phyloP scores from a whole-genome alignment of 2,329 filamentous ascomycete genomes.

The Furcasterigmium furcatum region DNA sequence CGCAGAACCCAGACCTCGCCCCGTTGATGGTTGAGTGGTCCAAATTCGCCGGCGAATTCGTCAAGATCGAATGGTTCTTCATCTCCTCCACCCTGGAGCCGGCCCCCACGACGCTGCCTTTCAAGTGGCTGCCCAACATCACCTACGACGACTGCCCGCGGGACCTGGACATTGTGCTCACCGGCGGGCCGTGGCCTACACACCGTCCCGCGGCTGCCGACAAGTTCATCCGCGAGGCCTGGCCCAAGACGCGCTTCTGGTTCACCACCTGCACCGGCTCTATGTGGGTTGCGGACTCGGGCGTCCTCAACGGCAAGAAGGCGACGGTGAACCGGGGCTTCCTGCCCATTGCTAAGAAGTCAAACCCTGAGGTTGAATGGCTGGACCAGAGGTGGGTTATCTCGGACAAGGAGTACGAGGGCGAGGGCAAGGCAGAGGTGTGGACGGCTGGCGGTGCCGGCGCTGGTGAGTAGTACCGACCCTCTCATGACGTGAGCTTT shows the following conservation, averaged over 20 bases:
- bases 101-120: conserved; percentile 22
- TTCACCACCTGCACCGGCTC: conserved; percentile 33
- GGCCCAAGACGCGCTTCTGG: conserved; percentile 25
- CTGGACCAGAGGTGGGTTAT: conserved; percentile 33
- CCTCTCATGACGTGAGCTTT: not conserved
- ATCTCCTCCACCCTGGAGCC: conserved; percentile 28
- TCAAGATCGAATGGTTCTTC: conserved; percentile 32
- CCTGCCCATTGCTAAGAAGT: conserved; percentile 18
- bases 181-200: conserved; percentile 28
- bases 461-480: conserved; percentile 24
- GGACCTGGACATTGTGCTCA: conserved; percentile 34
- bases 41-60: conserved; percentile 15
- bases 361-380: conserved; percentile 30
- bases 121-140: conserved; percentile 28
- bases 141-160: conserved; percentile 35
- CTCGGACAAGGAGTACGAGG: conserved; percentile 23
- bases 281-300: conserved; percentile 32
- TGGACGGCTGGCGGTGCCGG: conserved; percentile 34
- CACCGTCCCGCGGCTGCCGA: conserved; percentile 26
- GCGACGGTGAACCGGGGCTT: conserved; percentile 32
- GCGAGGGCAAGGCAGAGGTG: conserved; percentile 22
- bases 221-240: conserved; percentile 30
- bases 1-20: conserved; percentile 3
- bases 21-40: conserved; percentile 5
- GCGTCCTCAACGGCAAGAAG: conserved; percentile 30